These are phyloP conservation scores for Ustilago trichophora DNA, from an alignment of 1,284 basidiomycete genomes.

Conservation along the genomic window DNA sequence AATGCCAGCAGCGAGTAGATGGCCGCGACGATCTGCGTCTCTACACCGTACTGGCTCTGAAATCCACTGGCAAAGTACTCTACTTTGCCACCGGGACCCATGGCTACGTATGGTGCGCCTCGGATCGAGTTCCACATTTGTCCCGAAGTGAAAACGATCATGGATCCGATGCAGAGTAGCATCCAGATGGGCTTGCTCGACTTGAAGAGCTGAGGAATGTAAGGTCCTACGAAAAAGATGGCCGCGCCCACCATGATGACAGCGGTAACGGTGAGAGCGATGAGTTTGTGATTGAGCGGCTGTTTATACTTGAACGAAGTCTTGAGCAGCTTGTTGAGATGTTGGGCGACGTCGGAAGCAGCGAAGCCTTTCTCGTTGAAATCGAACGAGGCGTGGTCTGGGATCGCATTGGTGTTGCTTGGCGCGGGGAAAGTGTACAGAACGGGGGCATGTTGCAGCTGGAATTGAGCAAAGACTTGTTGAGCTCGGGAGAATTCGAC, in stretches of 20 bases:
- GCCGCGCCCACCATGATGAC: slow-evolving; percentile 18
- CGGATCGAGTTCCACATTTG: slow-evolving; percentile 98
- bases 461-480: slow-evolving; percentile 50
- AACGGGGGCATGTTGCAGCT: slow-evolving; percentile 55
- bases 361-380: slow-evolving; percentile 52
- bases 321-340: slow-evolving; percentile 32
- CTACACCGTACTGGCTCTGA: slow-evolving; percentile 89
- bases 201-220: slow-evolving; percentile 18
- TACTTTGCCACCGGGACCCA: slow-evolving; percentile 69
- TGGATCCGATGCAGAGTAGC: slow-evolving; percentile 44
- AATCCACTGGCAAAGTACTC: slow-evolving; percentile 88
- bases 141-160: slow-evolving; percentile 64
- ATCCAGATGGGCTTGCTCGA: slow-evolving; percentile 42
- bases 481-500: slow-evolving; percentile 49
- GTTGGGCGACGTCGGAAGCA: slow-evolving; percentile 32
- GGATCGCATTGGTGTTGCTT: slow-evolving; percentile 10
- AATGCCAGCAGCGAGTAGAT: slow-evolving; percentile 85
- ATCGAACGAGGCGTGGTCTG: slow-evolving; percentile 47
- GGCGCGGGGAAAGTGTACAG: slow-evolving; percentile 51
- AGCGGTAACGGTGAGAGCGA: slow-evolving; percentile 15
- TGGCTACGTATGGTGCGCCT: slow-evolving; percentile 76
- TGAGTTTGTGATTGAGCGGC: slow-evolving; percentile 48
- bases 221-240: slow-evolving; percentile 34
- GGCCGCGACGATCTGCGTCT: slow-evolving; percentile 84
- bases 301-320: slow-evolving; percentile 41